A percentile compares a stretch with the other conserved stretches of the same genome.
Conservation (phyloP, 1,284 basidiomycete genomes). For the Ustilago trichophora region DNA sequence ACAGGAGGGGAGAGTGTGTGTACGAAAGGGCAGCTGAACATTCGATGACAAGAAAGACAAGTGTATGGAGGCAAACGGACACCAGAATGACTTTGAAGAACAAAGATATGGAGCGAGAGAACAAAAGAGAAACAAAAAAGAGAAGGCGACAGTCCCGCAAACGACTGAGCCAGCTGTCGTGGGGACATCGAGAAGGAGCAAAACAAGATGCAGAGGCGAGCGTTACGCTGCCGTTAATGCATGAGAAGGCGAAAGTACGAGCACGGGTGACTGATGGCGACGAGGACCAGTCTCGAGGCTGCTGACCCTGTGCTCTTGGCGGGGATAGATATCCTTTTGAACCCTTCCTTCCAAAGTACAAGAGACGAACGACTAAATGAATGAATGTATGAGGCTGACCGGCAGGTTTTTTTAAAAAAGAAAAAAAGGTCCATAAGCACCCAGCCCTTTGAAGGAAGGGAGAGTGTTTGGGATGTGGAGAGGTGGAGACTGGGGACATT, state of each 20-base stretch:
- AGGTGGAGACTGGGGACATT: background rate
- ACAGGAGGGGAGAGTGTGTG: too few relatives aligned
- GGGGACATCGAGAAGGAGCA: conserved; percentile 22
- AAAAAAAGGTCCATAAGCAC: conserved; percentile 25
- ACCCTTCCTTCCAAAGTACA: conserved; percentile 21
- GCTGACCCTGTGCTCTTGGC: background rate
- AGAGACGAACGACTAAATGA: too few relatives aligned
- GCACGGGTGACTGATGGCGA: conserved; percentile 1
- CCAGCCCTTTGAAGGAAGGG: conserved; percentile 1
- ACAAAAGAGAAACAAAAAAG: conserved; percentile 1
- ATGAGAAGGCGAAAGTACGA: conserved; percentile 5
- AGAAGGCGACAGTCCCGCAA: conserved; percentile 22
- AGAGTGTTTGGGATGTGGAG: background rate
- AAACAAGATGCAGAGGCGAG: too few relatives aligned
- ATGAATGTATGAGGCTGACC: conserved; percentile 22
- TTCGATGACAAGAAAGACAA: conserved; percentile 9
- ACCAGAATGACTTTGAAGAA: too few relatives aligned
- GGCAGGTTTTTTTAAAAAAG: too few relatives aligned
- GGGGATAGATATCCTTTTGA: conserved; percentile 6
- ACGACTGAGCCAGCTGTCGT: conserved; percentile 34
- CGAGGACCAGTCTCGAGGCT: conserved; percentile 23
- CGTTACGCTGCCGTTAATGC: too few relatives aligned
- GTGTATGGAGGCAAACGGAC: too few relatives aligned
- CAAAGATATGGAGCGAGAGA: background rate
- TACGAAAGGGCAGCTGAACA: too few relatives aligned